Conservation (phyloP, 768 basidiomycete species). For the Hysterangium stoloniferum region DNA sequence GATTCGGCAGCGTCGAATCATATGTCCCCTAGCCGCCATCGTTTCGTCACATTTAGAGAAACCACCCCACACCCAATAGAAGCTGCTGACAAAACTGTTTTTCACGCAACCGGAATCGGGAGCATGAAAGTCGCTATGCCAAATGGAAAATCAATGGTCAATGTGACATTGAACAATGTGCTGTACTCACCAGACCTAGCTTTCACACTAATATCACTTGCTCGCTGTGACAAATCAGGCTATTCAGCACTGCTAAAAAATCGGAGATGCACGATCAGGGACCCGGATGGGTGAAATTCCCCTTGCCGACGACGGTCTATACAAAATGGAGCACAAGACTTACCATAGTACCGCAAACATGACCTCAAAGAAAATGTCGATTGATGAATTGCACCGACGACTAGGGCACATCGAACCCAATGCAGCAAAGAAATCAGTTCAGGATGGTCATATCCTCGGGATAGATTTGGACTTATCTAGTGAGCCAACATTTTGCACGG, state of each 20-base stretch:
- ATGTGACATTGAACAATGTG: slow-evolving; percentile 14
- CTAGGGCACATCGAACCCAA: slow-evolving; percentile 23
- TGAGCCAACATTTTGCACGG: slow-evolving; percentile 21
- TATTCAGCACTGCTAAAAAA: slow-evolving; percentile 13
- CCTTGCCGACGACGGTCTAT: slow-evolving; percentile 17
- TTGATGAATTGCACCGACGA: slow-evolving; percentile 20
- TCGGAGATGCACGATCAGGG: slow-evolving; percentile 13
- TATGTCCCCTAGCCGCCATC: slow-evolving; percentile 27
- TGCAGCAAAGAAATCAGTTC: slow-evolving; percentile 1
- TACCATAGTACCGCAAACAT: background rate
- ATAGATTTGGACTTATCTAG: slow-evolving; percentile 20
- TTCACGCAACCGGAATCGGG: slow-evolving; percentile 26
- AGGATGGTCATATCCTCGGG: slow-evolving; percentile 18
- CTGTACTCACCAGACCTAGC: slow-evolving; percentile 18
- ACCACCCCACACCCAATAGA: slow-evolving; percentile 23
- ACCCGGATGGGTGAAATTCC: slow-evolving; percentile 15
- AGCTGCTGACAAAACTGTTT: slow-evolving; percentile 20
- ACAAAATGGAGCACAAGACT: slow-evolving; percentile 15
- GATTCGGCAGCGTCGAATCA: slow-evolving; percentile 32
- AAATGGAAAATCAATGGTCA: slow-evolving; percentile 11
- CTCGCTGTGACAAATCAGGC: slow-evolving; percentile 15
- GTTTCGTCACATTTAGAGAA: slow-evolving; percentile 23
- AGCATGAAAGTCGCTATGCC: slow-evolving; percentile 21
- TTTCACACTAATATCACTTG: slow-evolving; percentile 19
- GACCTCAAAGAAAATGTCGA: slow-evolving; percentile 21